Percentiles rank a stretch among this genome's conserved stretches.
Evolutionary conservation across 1,284 basidiomycete species (phyloP).

Genomic region (Amylostereum chailletii): DNA sequence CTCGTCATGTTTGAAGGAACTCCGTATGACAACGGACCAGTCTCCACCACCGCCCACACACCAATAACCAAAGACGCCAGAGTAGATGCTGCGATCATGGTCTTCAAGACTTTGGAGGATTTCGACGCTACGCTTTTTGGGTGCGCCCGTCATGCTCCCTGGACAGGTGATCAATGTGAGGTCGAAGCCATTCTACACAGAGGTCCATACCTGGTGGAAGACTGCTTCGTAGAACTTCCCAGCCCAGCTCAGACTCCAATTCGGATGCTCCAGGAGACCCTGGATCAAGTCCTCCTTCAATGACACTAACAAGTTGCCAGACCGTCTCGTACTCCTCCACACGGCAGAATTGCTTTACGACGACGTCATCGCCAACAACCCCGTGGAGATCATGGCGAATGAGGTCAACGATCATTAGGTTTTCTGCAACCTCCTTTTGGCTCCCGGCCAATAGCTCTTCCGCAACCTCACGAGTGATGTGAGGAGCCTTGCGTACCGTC

Average conservation of each 20-base stretch:
- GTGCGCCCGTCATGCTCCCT: slow-evolving; percentile 98
- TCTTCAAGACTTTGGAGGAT: slow-evolving; percentile 81
- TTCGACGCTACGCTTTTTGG: slow-evolving; percentile 90
- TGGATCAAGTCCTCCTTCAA: slow-evolving; percentile 49
- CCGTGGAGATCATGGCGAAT: slow-evolving; percentile 88
- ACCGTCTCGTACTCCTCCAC: slow-evolving; percentile 94
- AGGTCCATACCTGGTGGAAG: slow-evolving; percentile 72
- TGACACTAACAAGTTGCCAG: slow-evolving; percentile 94
- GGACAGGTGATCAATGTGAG: slow-evolving; percentile 9
- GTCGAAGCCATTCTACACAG: neutral
- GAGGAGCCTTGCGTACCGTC: slow-evolving; percentile 64
- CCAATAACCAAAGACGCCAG: slow-evolving; percentile 93
- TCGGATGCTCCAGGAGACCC: slow-evolving; percentile 21
- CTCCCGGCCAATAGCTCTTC: slow-evolving; percentile 64
- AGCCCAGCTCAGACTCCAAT: slow-evolving; percentile 42
- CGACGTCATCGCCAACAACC: slow-evolving; percentile 68
- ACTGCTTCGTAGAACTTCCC: slow-evolving; percentile 73
- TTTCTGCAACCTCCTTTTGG: slow-evolving; percentile 92
- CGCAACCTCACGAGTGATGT: slow-evolving; percentile 53
- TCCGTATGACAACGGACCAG: slow-evolving; percentile 94
- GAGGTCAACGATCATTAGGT: slow-evolving; percentile 97
- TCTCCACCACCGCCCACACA: slow-evolving; percentile 85
- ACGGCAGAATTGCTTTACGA: slow-evolving; percentile 79
- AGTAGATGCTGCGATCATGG: slow-evolving; percentile 74
- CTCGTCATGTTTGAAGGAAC: slow-evolving; percentile 71